Evolutionary conservation across 23 red algal species (phyloP).

Genomic region (Gracilaria vermiculophylla): DNA sequence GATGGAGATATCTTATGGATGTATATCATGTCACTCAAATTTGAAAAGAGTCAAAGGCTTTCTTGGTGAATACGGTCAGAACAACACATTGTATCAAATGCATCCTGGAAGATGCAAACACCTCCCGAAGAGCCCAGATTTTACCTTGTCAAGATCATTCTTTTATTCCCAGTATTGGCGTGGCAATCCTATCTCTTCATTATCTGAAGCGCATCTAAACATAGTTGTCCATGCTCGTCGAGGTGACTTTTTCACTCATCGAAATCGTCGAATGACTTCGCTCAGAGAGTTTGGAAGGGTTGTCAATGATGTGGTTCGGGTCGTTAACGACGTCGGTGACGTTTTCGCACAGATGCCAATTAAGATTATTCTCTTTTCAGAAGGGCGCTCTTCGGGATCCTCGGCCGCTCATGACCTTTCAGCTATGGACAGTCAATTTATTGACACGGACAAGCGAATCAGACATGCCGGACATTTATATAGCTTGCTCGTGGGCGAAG

Average conservation of each 20-base stretch:
- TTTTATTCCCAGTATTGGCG: conserved; percentile 46
- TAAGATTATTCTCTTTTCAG: conserved; percentile 14
- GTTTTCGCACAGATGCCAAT: conserved; percentile 34
- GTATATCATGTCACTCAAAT: conserved; percentile 8
- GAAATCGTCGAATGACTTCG: conserved; percentile 17
- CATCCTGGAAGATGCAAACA: neutral
- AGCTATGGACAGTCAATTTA: conserved; percentile 26
- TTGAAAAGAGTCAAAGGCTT: neutral
- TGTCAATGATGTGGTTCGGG: neutral
- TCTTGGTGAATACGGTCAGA: neutral
- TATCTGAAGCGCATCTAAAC: conserved; percentile 27
- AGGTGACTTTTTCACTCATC: conserved; percentile 16
- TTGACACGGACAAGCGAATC: conserved; percentile 9
- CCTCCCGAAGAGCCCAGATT: conserved; percentile 36
- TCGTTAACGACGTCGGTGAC: conserved; percentile 2
- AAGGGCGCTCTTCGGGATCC: neutral
- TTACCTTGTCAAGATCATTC: conserved; percentile 10
- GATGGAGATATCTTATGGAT: conserved; percentile 23
- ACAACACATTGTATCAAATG: conserved; percentile 56
- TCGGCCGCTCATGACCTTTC: neutral
- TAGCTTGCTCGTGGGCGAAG: neutral
- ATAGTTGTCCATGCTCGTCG: conserved; percentile 26
- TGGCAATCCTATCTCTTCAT: neutral
- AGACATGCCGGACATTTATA: conserved; percentile 31
- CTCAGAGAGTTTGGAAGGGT: neutral